A percentile compares a stretch with the other conserved stretches of the same genome.
Evolutionary conservation across 768 basidiomycete species (phyloP).

Genomic region (Lactifluus volemus): DNA sequence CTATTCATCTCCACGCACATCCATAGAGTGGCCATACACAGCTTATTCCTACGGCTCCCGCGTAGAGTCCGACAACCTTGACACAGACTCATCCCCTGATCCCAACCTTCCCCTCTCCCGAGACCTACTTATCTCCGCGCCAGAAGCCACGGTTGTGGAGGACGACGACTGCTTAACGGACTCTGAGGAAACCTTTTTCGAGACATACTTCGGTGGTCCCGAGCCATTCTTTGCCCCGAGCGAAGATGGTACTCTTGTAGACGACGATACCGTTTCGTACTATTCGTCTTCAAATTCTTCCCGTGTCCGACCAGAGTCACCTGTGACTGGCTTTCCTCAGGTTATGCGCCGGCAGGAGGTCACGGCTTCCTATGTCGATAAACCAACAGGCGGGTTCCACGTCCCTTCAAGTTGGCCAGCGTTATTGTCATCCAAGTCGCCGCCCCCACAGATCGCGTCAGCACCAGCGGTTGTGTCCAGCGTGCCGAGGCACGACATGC

Average conservation of each 20-base stretch:
- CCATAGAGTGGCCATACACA: slow-evolving; percentile 17
- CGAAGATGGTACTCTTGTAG: not conserved
- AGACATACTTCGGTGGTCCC: slow-evolving; percentile 35
- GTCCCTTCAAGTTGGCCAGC: not conserved
- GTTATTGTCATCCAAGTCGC: not conserved
- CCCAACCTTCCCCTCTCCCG: slow-evolving; percentile 2
- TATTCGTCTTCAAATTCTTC: not conserved
- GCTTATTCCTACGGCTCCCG: slow-evolving; percentile 8
- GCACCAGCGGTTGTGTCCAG: not conserved
- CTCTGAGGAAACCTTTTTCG: slow-evolving; percentile 30
- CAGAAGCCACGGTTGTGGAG: slow-evolving; percentile 19
- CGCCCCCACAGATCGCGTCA: slow-evolving; percentile 11
- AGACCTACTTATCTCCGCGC: slow-evolving; percentile 15
- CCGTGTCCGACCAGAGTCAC: not conserved
- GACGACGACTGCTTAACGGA: slow-evolving; percentile 22
- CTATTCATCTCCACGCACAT: slow-evolving; percentile 23
- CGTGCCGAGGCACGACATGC: slow-evolving; percentile 15
- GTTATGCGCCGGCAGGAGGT: not conserved
- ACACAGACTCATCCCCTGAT: not conserved
- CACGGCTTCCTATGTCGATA: not conserved
- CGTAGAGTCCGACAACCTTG: slow-evolving; percentile 16
- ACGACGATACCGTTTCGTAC: not conserved
- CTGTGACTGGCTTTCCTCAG: not conserved
- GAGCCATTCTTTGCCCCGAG: not conserved
- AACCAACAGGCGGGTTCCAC: not conserved